These are phyloP conservation scores for Cryphonectria parasitica DNA, from an alignment of 2,329 filamentous ascomycete species.

Conservation along the genomic window DNA sequence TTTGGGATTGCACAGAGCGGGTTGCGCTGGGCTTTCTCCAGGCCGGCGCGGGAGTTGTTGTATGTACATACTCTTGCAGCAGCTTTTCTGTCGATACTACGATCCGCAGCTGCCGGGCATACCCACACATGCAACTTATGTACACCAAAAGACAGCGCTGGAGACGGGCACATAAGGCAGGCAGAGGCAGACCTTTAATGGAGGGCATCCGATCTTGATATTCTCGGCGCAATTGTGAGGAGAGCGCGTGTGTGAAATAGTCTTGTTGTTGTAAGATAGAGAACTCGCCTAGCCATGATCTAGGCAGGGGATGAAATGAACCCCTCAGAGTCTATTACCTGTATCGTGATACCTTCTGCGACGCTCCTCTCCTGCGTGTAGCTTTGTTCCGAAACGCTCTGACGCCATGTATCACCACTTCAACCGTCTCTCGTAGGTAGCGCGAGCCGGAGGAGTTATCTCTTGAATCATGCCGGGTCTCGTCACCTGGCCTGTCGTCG, in stretches of 20 bases:
- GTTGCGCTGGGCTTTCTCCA: background rate
- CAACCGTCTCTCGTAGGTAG: background rate
- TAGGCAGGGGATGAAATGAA: background rate
- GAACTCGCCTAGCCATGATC: background rate
- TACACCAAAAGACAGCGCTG: background rate
- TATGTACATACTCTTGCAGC: slow-evolving; percentile 12
- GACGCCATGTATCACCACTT: slow-evolving; percentile 14
- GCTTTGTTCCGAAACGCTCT: slow-evolving; percentile 13
- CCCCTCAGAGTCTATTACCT: background rate
- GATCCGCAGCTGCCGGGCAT: background rate
- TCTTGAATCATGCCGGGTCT: background rate
- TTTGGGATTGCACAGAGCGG: background rate
- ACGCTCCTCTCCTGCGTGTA: background rate
- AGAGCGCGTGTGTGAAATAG: background rate
- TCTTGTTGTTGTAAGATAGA: background rate
- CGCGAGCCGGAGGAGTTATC: background rate
- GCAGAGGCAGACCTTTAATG: background rate
- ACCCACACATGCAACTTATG: background rate
- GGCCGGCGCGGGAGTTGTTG: background rate
- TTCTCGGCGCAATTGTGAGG: background rate
- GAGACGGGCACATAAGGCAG: background rate
- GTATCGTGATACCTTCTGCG: background rate
- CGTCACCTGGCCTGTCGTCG: background rate
- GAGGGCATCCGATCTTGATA: background rate
- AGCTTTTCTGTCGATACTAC: slow-evolving; percentile 1